A percentile compares a stretch with the other conserved stretches of the same genome.
Evolutionary conservation across 2,329 filamentous ascomycete genomes (phyloP).

Genomic region (Phaeophleospora eucalypticola): DNA sequence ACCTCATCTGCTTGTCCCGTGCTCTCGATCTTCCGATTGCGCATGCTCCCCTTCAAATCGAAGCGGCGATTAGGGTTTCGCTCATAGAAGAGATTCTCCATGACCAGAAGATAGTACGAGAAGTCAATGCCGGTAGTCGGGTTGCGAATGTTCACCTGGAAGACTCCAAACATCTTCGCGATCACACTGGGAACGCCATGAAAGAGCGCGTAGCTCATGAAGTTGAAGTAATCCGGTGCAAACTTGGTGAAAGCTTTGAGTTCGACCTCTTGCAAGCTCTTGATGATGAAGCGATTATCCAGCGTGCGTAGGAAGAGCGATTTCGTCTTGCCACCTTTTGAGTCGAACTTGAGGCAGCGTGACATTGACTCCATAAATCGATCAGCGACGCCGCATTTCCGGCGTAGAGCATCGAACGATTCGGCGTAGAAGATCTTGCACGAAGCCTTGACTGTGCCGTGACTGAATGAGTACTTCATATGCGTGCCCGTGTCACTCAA

Average conservation of each 20-base stretch:
- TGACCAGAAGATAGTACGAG: constrained; percentile 88
- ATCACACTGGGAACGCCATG: constrained; percentile 91
- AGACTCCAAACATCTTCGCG: constrained; percentile 98
- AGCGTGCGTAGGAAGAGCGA: constrained; percentile 95
- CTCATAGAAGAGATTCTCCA: constrained; percentile 98
- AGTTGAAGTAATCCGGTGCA: constrained; percentile 92
- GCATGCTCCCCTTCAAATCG: constrained; percentile 96
- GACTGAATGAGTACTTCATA: constrained; percentile 91
- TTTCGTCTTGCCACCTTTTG: constrained; percentile 95
- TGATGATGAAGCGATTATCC: constrained; percentile 89
- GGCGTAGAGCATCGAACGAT: constrained; percentile 89
- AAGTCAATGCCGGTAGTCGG: constrained; percentile 86
- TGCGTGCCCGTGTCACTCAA: constrained; percentile 83
- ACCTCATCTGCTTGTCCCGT: constrained; percentile 97
- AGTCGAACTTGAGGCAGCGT: constrained; percentile 95
- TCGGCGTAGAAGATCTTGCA: constrained; percentile 99
- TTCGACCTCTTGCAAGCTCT: constrained; percentile 85
- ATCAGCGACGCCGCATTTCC: constrained; percentile 89
- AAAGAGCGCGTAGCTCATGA: constrained; percentile 95
- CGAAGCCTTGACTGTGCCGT: constrained; percentile 88
- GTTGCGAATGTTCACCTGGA: constrained; percentile 96
- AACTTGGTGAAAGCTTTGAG: constrained; percentile 92
- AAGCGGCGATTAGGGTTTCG: constrained; percentile 75
- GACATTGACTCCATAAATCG: constrained; percentile 94
- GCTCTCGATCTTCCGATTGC: constrained; percentile 93